phyloP scores from a whole-genome alignment of 2,329 filamentous ascomycete genomes.

The Fusarium sp. region DNA sequence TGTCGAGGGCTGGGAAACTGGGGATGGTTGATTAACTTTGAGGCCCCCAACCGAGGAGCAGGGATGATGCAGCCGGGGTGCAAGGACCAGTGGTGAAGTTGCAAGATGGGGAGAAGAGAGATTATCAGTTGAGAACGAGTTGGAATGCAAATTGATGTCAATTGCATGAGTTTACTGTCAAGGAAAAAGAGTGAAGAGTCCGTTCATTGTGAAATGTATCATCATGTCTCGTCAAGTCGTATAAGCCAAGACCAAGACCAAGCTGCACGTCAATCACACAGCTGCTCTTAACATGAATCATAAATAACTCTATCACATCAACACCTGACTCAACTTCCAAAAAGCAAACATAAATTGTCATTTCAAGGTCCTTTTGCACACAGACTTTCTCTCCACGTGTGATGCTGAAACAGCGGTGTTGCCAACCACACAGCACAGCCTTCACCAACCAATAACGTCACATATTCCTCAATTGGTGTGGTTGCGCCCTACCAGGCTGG shows the following conservation, averaged over 20 bases:
- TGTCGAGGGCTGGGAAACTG: neutral
- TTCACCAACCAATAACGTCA: neutral
- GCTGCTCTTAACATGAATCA: neutral
- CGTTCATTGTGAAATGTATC: neutral
- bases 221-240: neutral
- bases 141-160: neutral
- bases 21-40: slow-evolving; percentile 5
- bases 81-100: neutral
- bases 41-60: slow-evolving; percentile 25
- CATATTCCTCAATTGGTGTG: neutral
- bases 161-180: neutral
- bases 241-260: neutral
- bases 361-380: slow-evolving; percentile 33
- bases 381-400: neutral
- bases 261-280: neutral
- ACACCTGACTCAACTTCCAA: neutral
- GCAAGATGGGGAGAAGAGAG: neutral
- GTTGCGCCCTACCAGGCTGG: slow-evolving; percentile 26
- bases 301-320: neutral
- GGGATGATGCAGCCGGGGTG: slow-evolving; percentile 11
- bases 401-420: slow-evolving; percentile 28
- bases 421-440: neutral
- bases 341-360: neutral
- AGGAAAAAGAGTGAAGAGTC: neutral
- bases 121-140: rapidly evolving